These are phyloP conservation scores for Nigrospora osmanthi DNA, from an alignment of 2,329 filamentous ascomycete species.

Conservation along the genomic window DNA sequence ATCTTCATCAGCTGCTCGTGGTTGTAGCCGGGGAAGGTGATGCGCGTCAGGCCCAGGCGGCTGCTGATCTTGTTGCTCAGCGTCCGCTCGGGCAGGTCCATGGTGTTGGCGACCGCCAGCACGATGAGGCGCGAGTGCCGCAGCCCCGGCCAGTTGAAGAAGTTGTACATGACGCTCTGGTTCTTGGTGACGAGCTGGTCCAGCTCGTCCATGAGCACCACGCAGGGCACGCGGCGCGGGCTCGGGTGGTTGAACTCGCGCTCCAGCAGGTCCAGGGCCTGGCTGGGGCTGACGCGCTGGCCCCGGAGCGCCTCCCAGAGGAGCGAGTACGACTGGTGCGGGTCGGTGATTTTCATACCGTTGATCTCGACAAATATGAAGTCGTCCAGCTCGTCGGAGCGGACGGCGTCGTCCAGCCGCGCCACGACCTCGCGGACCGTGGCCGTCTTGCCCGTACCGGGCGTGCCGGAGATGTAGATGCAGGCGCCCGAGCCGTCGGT, in stretches of 20 bases:
- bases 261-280: conserved; percentile 85
- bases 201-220: conserved; percentile 96
- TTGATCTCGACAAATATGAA: conserved; percentile 99
- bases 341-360: conserved; percentile 98
- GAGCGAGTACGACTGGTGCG: conserved; percentile 89
- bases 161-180: conserved; percentile 99
- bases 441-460: conserved; percentile 94
- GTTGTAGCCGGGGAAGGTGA: conserved; percentile 95
- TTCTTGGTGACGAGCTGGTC: conserved; percentile 97
- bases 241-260: conserved; percentile 88
- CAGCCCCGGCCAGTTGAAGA: conserved; percentile 97
- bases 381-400: conserved; percentile 87
- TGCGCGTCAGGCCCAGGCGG: conserved; percentile 79
- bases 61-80: conserved; percentile 98
- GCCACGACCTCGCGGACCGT: conserved; percentile 93
- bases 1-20: conserved; percentile 97
- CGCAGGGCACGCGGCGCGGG: conserved; percentile 84
- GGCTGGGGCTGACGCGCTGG: conserved; percentile 83
- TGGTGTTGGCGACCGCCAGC: conserved; percentile 94
- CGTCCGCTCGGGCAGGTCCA: conserved; percentile 94
- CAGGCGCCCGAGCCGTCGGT: conserved; percentile 88
- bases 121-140: conserved; percentile 91
- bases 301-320: conserved; percentile 95
- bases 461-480: conserved; percentile 98
- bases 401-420: conserved; percentile 79